A percentile compares a stretch with the other conserved stretches of the same genome.
These are phyloP conservation scores for Penicillium riverlandense DNA, from an alignment of 495 filamentous ascomycete genomes.

Conservation along the genomic window DNA sequence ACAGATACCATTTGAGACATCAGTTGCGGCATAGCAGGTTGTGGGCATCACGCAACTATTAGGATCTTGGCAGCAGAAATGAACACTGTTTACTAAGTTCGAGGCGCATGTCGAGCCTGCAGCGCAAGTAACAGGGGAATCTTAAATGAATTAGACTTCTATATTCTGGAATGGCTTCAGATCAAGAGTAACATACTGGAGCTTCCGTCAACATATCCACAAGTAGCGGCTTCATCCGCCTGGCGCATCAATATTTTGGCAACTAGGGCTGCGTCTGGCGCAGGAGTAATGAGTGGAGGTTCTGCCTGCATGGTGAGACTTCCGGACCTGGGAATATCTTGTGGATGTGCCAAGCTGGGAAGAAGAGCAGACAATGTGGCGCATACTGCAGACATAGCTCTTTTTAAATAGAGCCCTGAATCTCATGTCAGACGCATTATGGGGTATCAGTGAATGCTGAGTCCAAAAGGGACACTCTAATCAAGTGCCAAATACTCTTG, in stretches of 20 bases:
- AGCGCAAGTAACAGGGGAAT: neutral
- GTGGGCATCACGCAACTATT: neutral
- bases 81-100: neutral
- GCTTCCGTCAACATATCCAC: no score
- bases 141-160: neutral
- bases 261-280: neutral
- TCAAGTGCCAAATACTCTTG: neutral
- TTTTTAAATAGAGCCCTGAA: neutral
- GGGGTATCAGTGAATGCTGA: neutral
- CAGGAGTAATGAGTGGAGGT: neutral
- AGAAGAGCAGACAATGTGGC: no score
- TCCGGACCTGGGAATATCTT: neutral
- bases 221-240: neutral
- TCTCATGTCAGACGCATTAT: neutral
- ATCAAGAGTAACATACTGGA: no score
- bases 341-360: no score
- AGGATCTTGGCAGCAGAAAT: neutral
- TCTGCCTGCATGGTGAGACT: neutral
- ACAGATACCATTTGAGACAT: neutral
- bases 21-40: neutral
- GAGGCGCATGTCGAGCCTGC: neutral
- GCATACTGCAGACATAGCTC: no score
- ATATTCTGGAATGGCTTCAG: neutral
- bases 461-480: neutral
- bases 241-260: neutral